Base-by-base conservation (phyloP, 2,329 filamentous ascomycete genomes). In the Xylariaceae sp. region DNA sequence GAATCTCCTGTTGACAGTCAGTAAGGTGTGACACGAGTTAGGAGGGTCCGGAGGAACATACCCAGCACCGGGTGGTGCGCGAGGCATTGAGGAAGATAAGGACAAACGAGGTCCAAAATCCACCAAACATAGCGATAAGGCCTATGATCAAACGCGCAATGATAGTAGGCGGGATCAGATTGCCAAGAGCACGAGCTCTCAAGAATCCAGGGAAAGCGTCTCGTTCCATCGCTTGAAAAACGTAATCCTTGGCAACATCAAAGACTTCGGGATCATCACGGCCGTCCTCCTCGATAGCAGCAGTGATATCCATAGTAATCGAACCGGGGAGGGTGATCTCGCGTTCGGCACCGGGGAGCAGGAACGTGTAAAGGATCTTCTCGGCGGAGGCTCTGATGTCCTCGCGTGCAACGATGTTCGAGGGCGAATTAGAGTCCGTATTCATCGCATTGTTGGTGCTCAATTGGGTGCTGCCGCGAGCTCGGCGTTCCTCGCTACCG, bases 191-290 rank as follows among this genome's bases (percentile, higher is more conserved):
- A 77, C 97, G 97, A 77, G 91, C 90, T 71, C 93, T 85, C 60
- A 99, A 81, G 76, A 99, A 99, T 0, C 93, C 93, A 0, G 95
- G 94, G 73, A 96, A 99, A n/a, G 95, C 94, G 77, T 99, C 94
- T 58, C 95, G 86, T 77, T 99, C 95, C 94, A 99, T 99, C 39
- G 95, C 95, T 76, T 99, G 95, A 75, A 97, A 99, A 63, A 97
- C 94, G 73, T 97, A 99, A 77, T 99, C 94, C 79, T 99, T 99
- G 57, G 94, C 94, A 17, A 90, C 87, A 72, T 97, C 94, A 69
- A 99, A 99, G 10, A 99, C 89, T 74, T 99, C 94, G 0, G 94
- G 94, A 72, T 99, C 94, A 69, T 97, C 94, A 68, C 94, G 87
- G 51, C 91, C 90, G 65, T 91, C 87, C 67, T 93, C 88, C 75